Conservation (phyloP, 225 moss, liverwort and hornwort species). For the Physcomitrellopsis africana region DNA sequence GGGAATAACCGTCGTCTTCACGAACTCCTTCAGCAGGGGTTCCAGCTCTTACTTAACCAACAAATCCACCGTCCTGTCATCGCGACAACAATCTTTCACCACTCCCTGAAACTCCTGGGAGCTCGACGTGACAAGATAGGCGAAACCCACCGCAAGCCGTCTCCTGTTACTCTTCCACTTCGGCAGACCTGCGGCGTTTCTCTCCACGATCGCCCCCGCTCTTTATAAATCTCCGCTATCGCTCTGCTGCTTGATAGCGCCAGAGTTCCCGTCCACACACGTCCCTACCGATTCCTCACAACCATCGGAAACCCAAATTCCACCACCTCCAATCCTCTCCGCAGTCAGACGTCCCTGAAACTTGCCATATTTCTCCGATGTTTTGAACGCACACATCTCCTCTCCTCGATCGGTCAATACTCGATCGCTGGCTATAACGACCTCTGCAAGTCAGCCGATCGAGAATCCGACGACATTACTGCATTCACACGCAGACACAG, state of each 20-base stretch:
- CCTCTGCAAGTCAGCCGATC: no score
- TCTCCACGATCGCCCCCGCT: conserved; percentile 11
- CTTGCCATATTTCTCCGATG: no score
- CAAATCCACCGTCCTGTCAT: conserved; percentile 73
- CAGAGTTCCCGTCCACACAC: conserved; percentile 4
- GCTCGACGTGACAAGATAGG: background rate
- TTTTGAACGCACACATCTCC: no score
- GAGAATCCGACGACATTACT: no score
- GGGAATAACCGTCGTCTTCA: conserved; percentile 71
- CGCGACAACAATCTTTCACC: conserved; percentile 89
- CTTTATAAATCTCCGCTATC: background rate
- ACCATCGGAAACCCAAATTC: background rate
- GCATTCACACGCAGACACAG: no score
- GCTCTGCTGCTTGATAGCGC: background rate
- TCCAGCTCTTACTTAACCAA: conserved; percentile 66
- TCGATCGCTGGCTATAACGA: no score
- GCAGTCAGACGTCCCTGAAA: background rate
- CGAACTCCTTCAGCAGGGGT: conserved; percentile 54
- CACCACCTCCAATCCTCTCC: background rate
- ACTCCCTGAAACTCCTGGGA: conserved; percentile 62
- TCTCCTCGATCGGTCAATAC: no score
- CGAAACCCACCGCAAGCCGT: conserved; percentile 22
- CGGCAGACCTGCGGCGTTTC: background rate
- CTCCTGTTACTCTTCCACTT: conserved; percentile 3
- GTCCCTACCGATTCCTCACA: background rate